Conservation (phyloP, 352 stramenopile species). For the Phytophthora podocarpi region DNA sequence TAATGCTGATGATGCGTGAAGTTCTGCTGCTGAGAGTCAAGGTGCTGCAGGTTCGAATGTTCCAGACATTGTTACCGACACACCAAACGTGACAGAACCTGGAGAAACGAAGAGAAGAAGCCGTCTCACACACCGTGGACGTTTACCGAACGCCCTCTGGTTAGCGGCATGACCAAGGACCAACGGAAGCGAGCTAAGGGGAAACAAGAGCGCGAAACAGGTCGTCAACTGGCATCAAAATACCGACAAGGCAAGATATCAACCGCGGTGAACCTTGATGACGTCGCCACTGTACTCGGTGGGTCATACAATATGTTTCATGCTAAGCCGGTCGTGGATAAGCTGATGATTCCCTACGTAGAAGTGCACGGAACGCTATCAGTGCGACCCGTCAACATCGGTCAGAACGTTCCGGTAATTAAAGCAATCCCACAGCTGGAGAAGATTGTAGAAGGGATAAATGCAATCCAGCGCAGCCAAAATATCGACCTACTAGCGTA, state of each 20-base stretch:
- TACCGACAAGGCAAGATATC: not conserved
- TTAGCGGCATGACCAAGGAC: too few species aligned
- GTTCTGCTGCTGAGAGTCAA: too few species aligned
- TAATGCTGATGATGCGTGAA: too few species aligned
- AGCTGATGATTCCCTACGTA: not conserved
- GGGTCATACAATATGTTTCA: not conserved
- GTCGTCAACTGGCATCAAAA: not conserved
- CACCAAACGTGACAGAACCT: too few species aligned
- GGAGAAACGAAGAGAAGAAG: too few species aligned
- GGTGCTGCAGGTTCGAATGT: too few species aligned
- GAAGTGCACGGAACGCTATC: not conserved
- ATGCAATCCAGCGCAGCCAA: not conserved
- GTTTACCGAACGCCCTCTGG: too few species aligned
- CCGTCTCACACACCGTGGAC: too few species aligned
- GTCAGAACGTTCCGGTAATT: not conserved
- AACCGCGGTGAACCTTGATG: not conserved
- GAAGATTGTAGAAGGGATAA: not conserved
- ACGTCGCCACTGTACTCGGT: not conserved
- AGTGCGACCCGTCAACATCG: not conserved
- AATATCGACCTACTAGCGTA: not conserved
- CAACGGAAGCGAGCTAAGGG: not conserved
- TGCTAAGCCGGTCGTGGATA: not conserved
- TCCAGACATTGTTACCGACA: too few species aligned
- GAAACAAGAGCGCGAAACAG: not conserved
- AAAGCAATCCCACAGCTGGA: not conserved